These are phyloP conservation scores for Hypoxylon cercidicola DNA, from an alignment of 495 filamentous ascomycete species.

Conservation along the genomic window DNA sequence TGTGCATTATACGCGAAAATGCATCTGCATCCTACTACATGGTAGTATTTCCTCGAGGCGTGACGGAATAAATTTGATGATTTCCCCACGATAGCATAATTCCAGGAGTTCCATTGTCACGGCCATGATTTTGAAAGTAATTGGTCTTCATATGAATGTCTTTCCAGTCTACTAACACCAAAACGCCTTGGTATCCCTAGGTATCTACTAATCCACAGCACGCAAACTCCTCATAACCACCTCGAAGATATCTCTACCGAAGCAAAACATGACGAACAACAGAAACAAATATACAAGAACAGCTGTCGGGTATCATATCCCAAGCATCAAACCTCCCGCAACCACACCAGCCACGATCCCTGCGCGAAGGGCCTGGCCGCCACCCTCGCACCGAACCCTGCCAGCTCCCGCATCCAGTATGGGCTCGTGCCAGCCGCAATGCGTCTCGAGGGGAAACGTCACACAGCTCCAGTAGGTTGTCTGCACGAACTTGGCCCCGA, in stretches of 20 bases:
- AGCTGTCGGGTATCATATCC: conserved; percentile 16
- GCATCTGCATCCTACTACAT: conserved; percentile 38
- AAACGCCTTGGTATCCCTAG: conserved; percentile 22
- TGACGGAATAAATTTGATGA: conserved; percentile 41
- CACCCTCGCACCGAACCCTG: conserved; percentile 14
- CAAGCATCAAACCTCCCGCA: conserved; percentile 32
- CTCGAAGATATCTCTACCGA: conserved; percentile 15
- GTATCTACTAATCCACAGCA: conserved; percentile 25
- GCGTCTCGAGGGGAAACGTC: conserved; percentile 43
- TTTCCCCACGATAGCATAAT: conserved; percentile 44
- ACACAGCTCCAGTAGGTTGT: conserved; percentile 58
- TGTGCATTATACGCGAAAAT: conserved; percentile 41
- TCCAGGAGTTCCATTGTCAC: conserved; percentile 37
- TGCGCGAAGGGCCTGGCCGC: conserved; percentile 19
- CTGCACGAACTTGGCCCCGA: conserved; percentile 44
- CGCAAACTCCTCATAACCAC: conserved; percentile 7
- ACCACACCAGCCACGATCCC: conserved; percentile 34
- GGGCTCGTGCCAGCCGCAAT: conserved; percentile 58
- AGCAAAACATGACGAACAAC: conserved; percentile 1
- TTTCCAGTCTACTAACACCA: conserved; percentile 16
- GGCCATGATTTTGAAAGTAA: conserved; percentile 18
- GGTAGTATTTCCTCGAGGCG: conserved; percentile 40
- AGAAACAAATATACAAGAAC: neutral
- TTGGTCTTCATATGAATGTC: conserved; percentile 14
- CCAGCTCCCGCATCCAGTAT: conserved; percentile 48